Evolutionary conservation across 176 grass and related monocot genomes (phyloP), one percentile per base, ranked within the genome.

Genomic region (Phyllostachys edulis): DNA sequence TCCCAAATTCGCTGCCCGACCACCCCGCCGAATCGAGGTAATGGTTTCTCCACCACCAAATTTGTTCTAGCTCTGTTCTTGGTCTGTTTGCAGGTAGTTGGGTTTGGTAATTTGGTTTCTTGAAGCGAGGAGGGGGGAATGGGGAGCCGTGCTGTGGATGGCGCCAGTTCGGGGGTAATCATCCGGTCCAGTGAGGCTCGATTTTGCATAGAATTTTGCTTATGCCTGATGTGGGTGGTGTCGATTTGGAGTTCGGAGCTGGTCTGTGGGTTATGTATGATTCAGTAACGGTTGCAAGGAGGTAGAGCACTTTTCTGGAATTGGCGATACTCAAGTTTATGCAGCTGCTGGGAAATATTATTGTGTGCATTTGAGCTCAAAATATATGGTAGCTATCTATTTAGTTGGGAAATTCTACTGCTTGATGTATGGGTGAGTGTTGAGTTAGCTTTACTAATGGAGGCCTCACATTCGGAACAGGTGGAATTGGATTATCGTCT

Each of bases 21-120:
- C 29, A 20, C 72, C 29, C 27, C 29, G 49, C 46, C 46, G 47
- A 21, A 87, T 87, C 59, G 69, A 81, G 5, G 65, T 44, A 78
- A 59, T 16, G 20, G 14, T 56, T 55, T 52, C 0, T 14, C 6
- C 5, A 1, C 71, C 27, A 11, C 18, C 29, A 4, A 45, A 41
- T 78, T 27, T 20, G 56, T 57, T 40, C 50, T 32, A 5, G 56
- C 57, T 46, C 20, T 36, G 67, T 44, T 71, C 67, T 32, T 44
- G 45, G 6, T 41, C 6, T 40, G 21, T 26, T 66, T 51, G 17
- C 32, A 24, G 38, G 37, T 17, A n/a, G 14, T 46, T 29, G 50
- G 26, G 52, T 50, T 75, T n/a, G 39, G 63, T 68, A 27, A 8
- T 60, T 75, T 75, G 54, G 63, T 62, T 69, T 61, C 51, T 85